phyloP scores from a whole-genome alignment of 2,329 filamentous ascomycete genomes.

The Paraphoma chrysanthemicola region DNA sequence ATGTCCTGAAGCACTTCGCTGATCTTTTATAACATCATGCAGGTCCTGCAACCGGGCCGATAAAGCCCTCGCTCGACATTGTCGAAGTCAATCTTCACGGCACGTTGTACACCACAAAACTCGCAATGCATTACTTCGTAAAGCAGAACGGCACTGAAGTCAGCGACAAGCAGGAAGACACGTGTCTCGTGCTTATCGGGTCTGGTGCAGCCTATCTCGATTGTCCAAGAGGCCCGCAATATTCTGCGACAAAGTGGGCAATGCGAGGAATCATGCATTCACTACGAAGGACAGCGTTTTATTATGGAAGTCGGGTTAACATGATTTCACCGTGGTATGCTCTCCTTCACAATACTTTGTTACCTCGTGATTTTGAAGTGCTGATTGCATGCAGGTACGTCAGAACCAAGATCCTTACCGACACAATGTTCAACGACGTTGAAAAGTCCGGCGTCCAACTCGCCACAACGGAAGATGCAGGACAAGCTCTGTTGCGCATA shows the following conservation, averaged over 20 bases:
- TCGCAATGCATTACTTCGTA: no score
- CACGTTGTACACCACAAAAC: no score
- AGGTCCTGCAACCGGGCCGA: no score
- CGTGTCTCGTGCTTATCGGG: no score
- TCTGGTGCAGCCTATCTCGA: not conserved
- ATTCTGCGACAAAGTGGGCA: slow-evolving; percentile 13
- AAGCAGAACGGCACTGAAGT: no score
- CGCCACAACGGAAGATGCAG: slow-evolving; percentile 8
- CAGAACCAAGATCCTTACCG: slow-evolving; percentile 9
- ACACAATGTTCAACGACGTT: slow-evolving; percentile 8
- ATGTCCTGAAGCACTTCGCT: no score
- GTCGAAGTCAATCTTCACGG: no score
- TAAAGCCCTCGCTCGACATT: no score
- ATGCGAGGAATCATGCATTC: slow-evolving; percentile 14
- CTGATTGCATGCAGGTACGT: slow-evolving; percentile 13
- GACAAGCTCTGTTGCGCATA: slow-evolving; percentile 4
- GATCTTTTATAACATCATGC: no score
- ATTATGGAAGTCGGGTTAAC: not conserved
- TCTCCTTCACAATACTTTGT: not conserved
- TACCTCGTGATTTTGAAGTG: not conserved
- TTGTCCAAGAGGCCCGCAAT: slow-evolving; percentile 10
- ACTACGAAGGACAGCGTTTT: slow-evolving; percentile 5
- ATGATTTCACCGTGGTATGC: not conserved
- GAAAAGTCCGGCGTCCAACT: slow-evolving; percentile 7
- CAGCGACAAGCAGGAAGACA: no score